Evolutionary conservation across 2,329 filamentous ascomycete genomes (phyloP), one percentile per base, ranked within the genome.

Genomic region (Exophiala spinifera): DNA sequence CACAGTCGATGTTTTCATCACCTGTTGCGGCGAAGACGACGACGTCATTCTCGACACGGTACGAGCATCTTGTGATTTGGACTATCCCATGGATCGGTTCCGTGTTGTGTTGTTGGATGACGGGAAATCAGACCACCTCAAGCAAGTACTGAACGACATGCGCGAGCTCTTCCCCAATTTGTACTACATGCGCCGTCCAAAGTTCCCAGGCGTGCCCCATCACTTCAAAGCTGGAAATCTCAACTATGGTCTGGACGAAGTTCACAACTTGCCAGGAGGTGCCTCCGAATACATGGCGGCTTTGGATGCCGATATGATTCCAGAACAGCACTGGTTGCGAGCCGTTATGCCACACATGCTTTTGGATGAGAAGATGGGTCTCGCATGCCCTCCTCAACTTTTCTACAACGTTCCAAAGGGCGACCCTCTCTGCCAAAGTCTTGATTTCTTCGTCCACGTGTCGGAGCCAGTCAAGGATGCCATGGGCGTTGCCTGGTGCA

Each of bases 61-160:
- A 8, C 73, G 75, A 14, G 80, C 74, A 4, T 75, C 80, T 2
- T 77, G 74, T 59, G 74, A 76, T 40, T 61, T 78, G 7, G 79
- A 83, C 57, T 83, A 82, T 57, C 80, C 80, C 4, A 65, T 63
- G 3, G 73, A 80, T 46, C 72, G 75, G 4, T 83, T 75, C 66
- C 73, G 80, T 10, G 76, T 83, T 11, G 69, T 83, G 25, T 67
- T 83, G 4, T 68, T 80, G 11, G 80, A 83, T 49, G 80, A 83
- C 63, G 49, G 69, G 67, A 11, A 65, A 75, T 37, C 61, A 65
- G 10, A 65, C 69, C 64, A 65, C 4, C 63, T 76, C 13, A 65
- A 71, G 47, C 63, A 67, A 5, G 65, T 68, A 0, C 62, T 74
- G 25, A 63, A 70, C 21, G 64, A 70, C 31, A 59, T 75, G 31